Evolutionary conservation across 768 basidiomycete species (phyloP).

Genomic region (Boletellus ananiceps): DNA sequence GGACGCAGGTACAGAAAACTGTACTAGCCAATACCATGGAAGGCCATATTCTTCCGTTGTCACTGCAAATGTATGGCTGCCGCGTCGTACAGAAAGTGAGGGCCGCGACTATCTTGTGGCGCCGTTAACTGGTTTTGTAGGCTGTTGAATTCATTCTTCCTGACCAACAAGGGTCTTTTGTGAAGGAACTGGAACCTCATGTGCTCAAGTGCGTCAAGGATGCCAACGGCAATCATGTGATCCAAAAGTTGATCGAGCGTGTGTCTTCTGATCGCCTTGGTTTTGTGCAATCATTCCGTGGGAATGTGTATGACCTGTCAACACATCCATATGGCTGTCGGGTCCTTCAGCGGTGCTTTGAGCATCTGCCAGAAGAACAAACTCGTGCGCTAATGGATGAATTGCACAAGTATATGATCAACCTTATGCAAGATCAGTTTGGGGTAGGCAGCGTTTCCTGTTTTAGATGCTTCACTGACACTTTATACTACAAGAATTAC

Average conservation of each 20-base stretch:
- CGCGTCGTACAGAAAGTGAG: conserved; percentile 88
- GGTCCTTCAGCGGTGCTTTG: conserved; percentile 89
- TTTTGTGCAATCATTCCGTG: conserved; percentile 72
- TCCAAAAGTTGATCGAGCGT: conserved; percentile 84
- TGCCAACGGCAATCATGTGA: conserved; percentile 92
- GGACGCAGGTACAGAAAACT: conserved; percentile 69
- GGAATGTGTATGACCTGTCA: conserved; percentile 74
- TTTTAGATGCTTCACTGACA: not conserved
- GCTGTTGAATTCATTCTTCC: conserved; percentile 78
- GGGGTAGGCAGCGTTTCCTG: conserved; percentile 51
- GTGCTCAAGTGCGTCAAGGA: conserved; percentile 86
- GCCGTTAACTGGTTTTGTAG: conserved; percentile 36
- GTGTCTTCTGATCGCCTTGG: conserved; percentile 71
- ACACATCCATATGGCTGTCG: conserved; percentile 93
- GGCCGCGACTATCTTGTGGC: not conserved
- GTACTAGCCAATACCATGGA: conserved; percentile 70
- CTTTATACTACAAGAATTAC: conserved; percentile 63
- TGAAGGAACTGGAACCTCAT: conserved; percentile 74
- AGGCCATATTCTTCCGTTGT: conserved; percentile 68
- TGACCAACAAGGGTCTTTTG: conserved; percentile 72
- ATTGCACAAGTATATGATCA: conserved; percentile 62
- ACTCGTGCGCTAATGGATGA: conserved; percentile 77
- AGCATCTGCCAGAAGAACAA: conserved; percentile 68
- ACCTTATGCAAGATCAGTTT: conserved; percentile 87
- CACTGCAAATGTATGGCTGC: conserved; percentile 94